Conservation (phyloP, 2,329 filamentous ascomycete genomes). For the Ilyonectria sp. region DNA sequence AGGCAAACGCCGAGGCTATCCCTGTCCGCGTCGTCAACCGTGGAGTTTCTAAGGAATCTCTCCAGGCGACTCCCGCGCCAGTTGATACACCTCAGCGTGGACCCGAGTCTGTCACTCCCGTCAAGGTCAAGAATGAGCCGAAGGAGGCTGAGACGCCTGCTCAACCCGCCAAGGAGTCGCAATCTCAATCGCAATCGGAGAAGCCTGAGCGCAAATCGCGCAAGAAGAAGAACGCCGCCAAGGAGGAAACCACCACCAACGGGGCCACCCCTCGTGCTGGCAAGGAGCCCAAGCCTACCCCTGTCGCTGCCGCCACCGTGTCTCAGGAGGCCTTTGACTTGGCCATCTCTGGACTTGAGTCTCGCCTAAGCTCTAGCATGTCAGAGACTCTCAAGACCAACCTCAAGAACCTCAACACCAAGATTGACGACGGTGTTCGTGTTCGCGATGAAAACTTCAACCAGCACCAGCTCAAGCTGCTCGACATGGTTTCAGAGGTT, state of each 20-base stretch:
- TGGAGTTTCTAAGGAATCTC: constrained; percentile 55
- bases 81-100: constrained; percentile 51
- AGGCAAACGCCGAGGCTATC: constrained; percentile 55
- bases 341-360: constrained; percentile 69
- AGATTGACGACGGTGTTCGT: constrained; percentile 75
- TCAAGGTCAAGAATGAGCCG: constrained; percentile 60
- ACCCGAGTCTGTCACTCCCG: constrained; percentile 51
- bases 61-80: constrained; percentile 46
- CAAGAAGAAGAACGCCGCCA: constrained; percentile 75
- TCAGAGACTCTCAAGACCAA: constrained; percentile 69
- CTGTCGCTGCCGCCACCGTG: constrained; percentile 47
- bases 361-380: constrained; percentile 64
- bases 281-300: constrained; percentile 53
- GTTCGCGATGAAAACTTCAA: constrained; percentile 67
- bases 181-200: constrained; percentile 55
- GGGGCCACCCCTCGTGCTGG: constrained; percentile 55
- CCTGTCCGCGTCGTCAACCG: constrained; percentile 55
- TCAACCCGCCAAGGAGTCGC: constrained; percentile 55
- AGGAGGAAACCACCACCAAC: constrained; percentile 63
- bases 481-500: constrained; percentile 72
- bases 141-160: constrained; percentile 65
- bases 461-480: constrained; percentile 67
- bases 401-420: constrained; percentile 74
- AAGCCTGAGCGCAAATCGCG: constrained; percentile 73
- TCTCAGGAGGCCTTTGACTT: constrained; percentile 66